Base-by-base conservation (phyloP, 2,329 filamentous ascomycete species). In the Leptodontidium sp. region DNA sequence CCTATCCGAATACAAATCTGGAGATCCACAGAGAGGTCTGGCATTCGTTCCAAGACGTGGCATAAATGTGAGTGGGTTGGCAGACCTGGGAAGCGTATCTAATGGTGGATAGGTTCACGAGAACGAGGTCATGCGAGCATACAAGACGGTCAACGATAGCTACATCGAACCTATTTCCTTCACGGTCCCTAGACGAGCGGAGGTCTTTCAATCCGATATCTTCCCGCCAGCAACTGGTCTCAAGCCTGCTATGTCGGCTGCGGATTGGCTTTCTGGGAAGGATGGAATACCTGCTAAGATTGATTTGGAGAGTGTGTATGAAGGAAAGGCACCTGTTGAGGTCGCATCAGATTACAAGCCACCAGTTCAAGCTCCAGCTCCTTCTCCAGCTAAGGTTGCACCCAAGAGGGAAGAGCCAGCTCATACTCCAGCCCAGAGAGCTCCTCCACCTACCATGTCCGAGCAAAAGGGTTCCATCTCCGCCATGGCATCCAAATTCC, bases 111-210 rank as follows among this genome's bases (percentile, higher is more conserved):
- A 91, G 89, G 87, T 97, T 61, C 94, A 98, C 81, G 96, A 98
- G 74, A 98, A 98, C 79, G 96, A 99, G 80, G 88, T 98, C 64
- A 94, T 97, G 86, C 91, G 94, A 74, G 94, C 92, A 53, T 99
- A 93, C 88, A 99, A 99, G 87, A 98, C 96, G 0, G 93, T 98
- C 80, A 97, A 94, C 81, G 96, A 99, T 79, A 81, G 84, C 58
- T 97, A 97, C 82, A 93, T 99, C 76, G 96, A 99, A 82, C 96
- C 96, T 50, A 92, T 99, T 78, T 97, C 96, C 1, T 99, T 99
- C 83, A 97, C 97, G 65, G 96, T 98, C 1, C 96, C 96, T 61
- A 90, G 96, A 72, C 90, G 96, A 72, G 93, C 96, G 66, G 94
- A 98, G 81, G 93, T 91, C 63, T 98, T 98, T 88, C 95, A 98